phyloP scores from a whole-genome alignment of 345 rosid genomes.

The Melaleuca quinquenervia region DNA sequence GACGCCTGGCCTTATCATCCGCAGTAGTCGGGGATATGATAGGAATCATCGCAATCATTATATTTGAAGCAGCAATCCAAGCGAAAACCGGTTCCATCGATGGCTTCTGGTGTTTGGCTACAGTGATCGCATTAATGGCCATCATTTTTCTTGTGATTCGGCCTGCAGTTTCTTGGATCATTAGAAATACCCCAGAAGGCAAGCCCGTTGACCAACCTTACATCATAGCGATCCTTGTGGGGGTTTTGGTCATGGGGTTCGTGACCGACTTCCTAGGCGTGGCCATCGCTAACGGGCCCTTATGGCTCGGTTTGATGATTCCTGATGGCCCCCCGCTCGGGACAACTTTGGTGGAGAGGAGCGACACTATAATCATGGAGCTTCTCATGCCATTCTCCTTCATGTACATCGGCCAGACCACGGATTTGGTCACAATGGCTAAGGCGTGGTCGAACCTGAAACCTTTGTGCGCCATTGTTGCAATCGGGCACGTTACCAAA shows the following conservation, averaged over 20 bases:
- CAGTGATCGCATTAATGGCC: background rate
- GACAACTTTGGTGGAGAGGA: constrained; percentile 33
- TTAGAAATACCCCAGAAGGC: constrained; percentile 42
- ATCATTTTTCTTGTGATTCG: constrained; percentile 20
- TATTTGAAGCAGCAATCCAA: constrained; percentile 32
- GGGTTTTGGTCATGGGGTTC: constrained; percentile 37
- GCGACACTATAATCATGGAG: constrained; percentile 42
- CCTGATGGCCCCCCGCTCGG: constrained; percentile 73
- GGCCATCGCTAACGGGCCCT: constrained; percentile 44
- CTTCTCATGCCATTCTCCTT: constrained; percentile 55
- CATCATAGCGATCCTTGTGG: constrained; percentile 28
- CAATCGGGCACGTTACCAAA: constrained; percentile 30
- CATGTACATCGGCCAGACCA: constrained; percentile 35
- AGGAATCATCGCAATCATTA: constrained; percentile 9
- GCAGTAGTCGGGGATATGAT: constrained; percentile 28
- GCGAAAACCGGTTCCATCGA: constrained; percentile 1
- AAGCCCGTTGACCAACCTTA: constrained; percentile 33
- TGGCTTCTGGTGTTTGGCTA: constrained; percentile 21
- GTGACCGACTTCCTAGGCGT: constrained; percentile 62
- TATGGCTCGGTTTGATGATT: constrained; percentile 45
- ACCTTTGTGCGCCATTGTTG: constrained; percentile 29
- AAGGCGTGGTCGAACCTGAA: constrained; percentile 25
- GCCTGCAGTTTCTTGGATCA: constrained; percentile 25
- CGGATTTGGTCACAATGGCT: constrained; percentile 28
- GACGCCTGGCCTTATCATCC: constrained; percentile 38